Conservation (phyloP, 768 basidiomycete genomes). For the Boletus vermiculosoides region DNA sequence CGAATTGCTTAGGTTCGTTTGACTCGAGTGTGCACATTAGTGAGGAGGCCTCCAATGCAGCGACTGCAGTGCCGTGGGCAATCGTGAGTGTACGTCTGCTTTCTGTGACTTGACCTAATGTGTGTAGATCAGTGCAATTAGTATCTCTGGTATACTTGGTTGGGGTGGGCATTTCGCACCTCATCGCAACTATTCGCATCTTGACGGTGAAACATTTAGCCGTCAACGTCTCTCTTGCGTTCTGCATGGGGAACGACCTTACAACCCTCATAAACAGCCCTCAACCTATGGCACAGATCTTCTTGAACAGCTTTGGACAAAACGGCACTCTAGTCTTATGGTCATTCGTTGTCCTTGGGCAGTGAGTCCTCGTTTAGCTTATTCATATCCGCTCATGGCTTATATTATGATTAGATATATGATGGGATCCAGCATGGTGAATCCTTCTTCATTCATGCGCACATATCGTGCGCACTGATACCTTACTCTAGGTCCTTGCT, state of each 20-base stretch:
- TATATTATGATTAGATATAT: slow-evolving; percentile 34
- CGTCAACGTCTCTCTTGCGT: slow-evolving; percentile 52
- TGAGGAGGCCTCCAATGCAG: slow-evolving; percentile 55
- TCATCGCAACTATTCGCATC: not conserved
- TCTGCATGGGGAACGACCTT: slow-evolving; percentile 58
- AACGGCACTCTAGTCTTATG: slow-evolving; percentile 48
- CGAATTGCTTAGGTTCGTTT: slow-evolving; percentile 35
- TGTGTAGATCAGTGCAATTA: slow-evolving; percentile 35
- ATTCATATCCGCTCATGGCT: not conserved
- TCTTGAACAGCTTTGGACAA: slow-evolving; percentile 42
- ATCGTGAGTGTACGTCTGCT: slow-evolving; percentile 36
- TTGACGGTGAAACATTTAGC: slow-evolving; percentile 26
- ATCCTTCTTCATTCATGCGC: not conserved
- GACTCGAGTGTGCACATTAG: slow-evolving; percentile 55
- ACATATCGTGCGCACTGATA: not conserved
- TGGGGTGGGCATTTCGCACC: slow-evolving; percentile 34
- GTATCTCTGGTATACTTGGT: slow-evolving; percentile 47
- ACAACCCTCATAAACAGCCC: slow-evolving; percentile 37
- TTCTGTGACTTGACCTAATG: not conserved
- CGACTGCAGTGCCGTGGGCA: slow-evolving; percentile 55
- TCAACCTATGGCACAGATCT: slow-evolving; percentile 48
- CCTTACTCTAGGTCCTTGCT: slow-evolving; percentile 39
- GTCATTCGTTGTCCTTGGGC: slow-evolving; percentile 52
- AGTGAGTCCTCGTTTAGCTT: slow-evolving; percentile 32
- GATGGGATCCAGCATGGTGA: slow-evolving; percentile 51